These are phyloP conservation scores for Suillus lakei DNA, from an alignment of 768 basidiomycete genomes.

Conservation along the genomic window DNA sequence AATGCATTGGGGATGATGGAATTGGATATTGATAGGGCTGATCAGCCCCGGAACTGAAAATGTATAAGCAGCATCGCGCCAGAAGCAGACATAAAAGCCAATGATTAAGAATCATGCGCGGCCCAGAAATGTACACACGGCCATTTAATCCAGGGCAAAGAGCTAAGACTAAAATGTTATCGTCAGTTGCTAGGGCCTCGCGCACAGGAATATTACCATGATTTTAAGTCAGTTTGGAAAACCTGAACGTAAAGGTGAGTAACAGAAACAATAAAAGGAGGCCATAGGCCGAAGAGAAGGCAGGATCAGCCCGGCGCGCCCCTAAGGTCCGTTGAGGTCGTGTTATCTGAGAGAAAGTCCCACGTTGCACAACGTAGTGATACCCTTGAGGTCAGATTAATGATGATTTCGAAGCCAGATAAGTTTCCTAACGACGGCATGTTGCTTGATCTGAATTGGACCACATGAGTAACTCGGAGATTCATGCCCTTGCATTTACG, in stretches of 20 bases:
- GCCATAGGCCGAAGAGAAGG: not conserved
- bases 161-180: not conserved
- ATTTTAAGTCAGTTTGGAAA: not conserved
- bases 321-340: not conserved
- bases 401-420: not conserved
- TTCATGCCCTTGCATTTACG: not conserved
- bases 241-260: not conserved
- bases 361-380: not conserved
- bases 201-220: not conserved
- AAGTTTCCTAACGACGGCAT: not conserved
- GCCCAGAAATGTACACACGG: not conserved
- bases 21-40: constrained; percentile 1
- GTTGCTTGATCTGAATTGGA: not conserved
- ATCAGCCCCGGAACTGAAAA: constrained; percentile 2
- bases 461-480: not conserved
- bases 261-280: not conserved
- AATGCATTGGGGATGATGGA: not conserved
- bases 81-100: not conserved
- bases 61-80: not conserved
- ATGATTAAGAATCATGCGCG: not conserved
- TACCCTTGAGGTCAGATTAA: not conserved
- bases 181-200: not conserved
- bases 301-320: not conserved
- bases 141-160: not conserved
- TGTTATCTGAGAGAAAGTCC: not conserved